Conservation (phyloP, 2,329 filamentous ascomycete genomes). For the Stagonosporopsis cucurbitacearum region DNA sequence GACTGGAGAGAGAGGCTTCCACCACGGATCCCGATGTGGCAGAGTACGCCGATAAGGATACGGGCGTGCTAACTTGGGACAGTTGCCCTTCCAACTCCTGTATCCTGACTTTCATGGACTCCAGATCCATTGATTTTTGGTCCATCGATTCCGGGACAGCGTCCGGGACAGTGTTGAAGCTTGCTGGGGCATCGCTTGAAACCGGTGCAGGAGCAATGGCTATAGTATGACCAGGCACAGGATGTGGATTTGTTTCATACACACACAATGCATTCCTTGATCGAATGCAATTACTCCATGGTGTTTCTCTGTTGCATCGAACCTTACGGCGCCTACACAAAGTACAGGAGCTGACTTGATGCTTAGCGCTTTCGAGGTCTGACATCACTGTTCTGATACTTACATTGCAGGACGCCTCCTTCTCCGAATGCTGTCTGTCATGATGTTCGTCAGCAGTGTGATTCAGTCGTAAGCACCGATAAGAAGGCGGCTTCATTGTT, state of each 20-base stretch:
- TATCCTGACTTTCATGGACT: conserved; percentile 51
- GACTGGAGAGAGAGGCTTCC: conserved; percentile 45
- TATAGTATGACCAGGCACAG: conserved; percentile 17
- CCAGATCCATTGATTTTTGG: conserved; percentile 42
- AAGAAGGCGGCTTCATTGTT: background rate
- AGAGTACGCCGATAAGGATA: conserved; percentile 3
- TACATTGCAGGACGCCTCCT: conserved; percentile 56
- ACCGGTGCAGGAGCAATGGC: conserved; percentile 9
- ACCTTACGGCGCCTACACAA: conserved; percentile 68
- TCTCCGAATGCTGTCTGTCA: conserved; percentile 34
- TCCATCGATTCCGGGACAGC: conserved; percentile 26
- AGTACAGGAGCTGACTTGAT: conserved; percentile 57
- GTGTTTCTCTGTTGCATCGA: conserved; percentile 64
- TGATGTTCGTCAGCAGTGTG: background rate
- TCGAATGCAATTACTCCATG: conserved; percentile 66
- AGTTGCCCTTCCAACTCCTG: conserved; percentile 54
- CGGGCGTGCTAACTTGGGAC: conserved; percentile 16
- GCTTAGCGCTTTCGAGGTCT: conserved; percentile 11
- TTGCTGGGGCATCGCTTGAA: background rate
- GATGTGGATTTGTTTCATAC: conserved; percentile 47
- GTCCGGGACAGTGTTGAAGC: conserved; percentile 19
- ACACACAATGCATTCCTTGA: conserved; percentile 63
- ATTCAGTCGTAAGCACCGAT: background rate
- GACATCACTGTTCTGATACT: conserved; percentile 11
- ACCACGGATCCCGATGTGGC: conserved; percentile 24